phyloP scores from a whole-genome alignment of 2,329 filamentous ascomycete species.

The Teratosphaeriaceae sp. region DNA sequence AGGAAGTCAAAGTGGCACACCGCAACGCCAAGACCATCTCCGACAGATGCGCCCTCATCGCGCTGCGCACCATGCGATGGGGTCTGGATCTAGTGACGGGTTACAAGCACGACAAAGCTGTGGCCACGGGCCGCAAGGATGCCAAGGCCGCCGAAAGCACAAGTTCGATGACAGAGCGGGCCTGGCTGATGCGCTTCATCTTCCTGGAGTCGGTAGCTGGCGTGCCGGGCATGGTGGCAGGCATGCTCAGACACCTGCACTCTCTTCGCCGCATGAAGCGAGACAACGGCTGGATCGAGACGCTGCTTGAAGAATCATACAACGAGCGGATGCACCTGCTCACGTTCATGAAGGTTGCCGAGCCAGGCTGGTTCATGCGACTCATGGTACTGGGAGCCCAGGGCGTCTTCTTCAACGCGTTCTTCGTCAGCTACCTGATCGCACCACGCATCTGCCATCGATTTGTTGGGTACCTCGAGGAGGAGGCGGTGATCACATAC shows the following conservation, averaged over 20 bases:
- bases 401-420: constrained; percentile 89
- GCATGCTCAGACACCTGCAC: constrained; percentile 84
- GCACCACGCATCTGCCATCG: constrained; percentile 85
- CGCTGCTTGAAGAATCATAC: constrained; percentile 30
- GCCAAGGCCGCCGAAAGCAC: constrained; percentile 36
- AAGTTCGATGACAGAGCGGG: constrained; percentile 70
- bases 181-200: constrained; percentile 85
- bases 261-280: constrained; percentile 79
- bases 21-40: constrained; percentile 64
- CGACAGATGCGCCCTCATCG: constrained; percentile 70
- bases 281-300: constrained; percentile 84
- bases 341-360: constrained; percentile 86
- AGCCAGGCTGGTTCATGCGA: constrained; percentile 85
- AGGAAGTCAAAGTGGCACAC: constrained; percentile 65
- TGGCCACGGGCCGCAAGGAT: constrained; percentile 26
- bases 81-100: constrained; percentile 78
- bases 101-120: constrained; percentile 58
- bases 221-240: constrained; percentile 94
- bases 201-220: constrained; percentile 94
- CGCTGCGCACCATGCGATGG: constrained; percentile 70
- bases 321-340: constrained; percentile 63
- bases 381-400: constrained; percentile 86
- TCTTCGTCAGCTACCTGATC: constrained; percentile 84
- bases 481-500: constrained; percentile 95
- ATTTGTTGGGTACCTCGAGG: constrained; percentile 94